phyloP scores from a whole-genome alignment of 495 filamentous ascomycete genomes.

The Aspergillus egyptiacus region DNA sequence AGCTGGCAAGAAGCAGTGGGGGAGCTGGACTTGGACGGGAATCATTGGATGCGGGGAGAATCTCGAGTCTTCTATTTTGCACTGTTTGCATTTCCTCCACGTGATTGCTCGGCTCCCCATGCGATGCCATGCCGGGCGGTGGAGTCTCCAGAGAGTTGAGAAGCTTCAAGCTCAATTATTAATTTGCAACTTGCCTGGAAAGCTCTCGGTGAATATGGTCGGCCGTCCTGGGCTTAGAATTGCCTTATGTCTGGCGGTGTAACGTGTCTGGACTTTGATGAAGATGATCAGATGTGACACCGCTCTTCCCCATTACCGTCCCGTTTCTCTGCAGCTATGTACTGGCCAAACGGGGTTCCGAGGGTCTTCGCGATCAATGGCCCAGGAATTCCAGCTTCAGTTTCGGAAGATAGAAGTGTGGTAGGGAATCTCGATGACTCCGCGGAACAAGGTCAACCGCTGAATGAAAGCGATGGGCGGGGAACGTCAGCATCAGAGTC shows the following conservation, averaged over 20 bases:
- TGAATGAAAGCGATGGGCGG: conserved; percentile 11
- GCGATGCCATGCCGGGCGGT: neutral
- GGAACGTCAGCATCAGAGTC: conserved; percentile 20
- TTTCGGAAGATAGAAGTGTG: conserved; percentile 30
- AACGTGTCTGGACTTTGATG: conserved; percentile 7
- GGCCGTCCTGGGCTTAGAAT: conserved; percentile 14
- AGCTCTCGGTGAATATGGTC: conserved; percentile 18
- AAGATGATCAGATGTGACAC: conserved; percentile 43
- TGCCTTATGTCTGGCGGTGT: conserved; percentile 21
- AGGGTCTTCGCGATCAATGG: conserved; percentile 77
- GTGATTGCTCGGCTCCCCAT: conserved; percentile 3
- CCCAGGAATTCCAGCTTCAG: conserved; percentile 34
- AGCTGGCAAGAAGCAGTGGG: conserved; percentile 10
- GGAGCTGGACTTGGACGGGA: conserved; percentile 10
- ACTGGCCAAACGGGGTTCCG: conserved; percentile 93
- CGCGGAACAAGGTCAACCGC: conserved; percentile 12
- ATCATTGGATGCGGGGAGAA: neutral
- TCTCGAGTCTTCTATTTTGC: conserved; percentile 12
- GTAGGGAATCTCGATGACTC: conserved; percentile 11
- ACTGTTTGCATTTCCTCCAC: conserved; percentile 10
- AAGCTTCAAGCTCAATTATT: conserved; percentile 2
- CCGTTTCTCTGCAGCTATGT: conserved; percentile 60
- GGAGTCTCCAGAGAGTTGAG: too few relatives aligned
- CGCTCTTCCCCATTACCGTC: conserved; percentile 23
- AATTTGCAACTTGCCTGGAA: too few relatives aligned